Evolutionary conservation across 2,329 filamentous ascomycete genomes (phyloP).

Genomic region (Pseudopyrenochaeta lycopersici): DNA sequence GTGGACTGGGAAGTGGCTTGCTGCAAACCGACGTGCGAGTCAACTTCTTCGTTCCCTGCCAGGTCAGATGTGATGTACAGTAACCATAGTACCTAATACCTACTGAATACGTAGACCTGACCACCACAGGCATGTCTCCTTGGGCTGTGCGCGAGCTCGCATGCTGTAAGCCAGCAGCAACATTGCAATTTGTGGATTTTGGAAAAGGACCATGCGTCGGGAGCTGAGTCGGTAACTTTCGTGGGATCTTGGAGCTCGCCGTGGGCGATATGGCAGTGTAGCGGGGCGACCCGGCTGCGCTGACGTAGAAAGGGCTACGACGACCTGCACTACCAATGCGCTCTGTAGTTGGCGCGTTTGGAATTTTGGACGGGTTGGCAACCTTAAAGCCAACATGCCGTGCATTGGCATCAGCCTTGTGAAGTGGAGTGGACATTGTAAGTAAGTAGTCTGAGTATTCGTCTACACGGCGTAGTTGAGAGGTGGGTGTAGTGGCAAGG

Average conservation of each 20-base stretch:
- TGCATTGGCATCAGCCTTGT: slow-evolving; percentile 16
- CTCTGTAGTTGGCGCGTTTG: slow-evolving; percentile 9
- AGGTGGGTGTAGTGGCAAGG: background rate
- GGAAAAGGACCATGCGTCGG: background rate
- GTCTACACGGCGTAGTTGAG: background rate
- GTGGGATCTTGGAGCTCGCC: slow-evolving; percentile 39
- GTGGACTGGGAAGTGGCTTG: slow-evolving; percentile 53
- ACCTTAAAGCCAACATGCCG: slow-evolving; percentile 8
- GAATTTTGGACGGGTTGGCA: slow-evolving; percentile 16
- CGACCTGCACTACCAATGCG: background rate
- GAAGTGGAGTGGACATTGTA: slow-evolving; percentile 20
- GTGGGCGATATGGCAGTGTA: slow-evolving; percentile 11
- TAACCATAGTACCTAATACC: background rate
- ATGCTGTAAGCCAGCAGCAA: background rate
- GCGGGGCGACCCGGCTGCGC: slow-evolving; percentile 18
- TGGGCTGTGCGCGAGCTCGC: slow-evolving; percentile 1
- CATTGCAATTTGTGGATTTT: background rate
- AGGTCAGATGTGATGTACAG: slow-evolving; percentile 5
- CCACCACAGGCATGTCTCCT: background rate
- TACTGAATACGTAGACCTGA: slow-evolving; percentile 4
- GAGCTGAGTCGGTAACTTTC: slow-evolving; percentile 20
- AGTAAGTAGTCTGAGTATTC: background rate
- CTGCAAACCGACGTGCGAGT: slow-evolving; percentile 19
- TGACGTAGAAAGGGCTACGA: slow-evolving; percentile 19
- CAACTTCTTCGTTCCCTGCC: slow-evolving; percentile 7